A percentile compares a stretch with the other conserved stretches of the same genome.
These are phyloP conservation scores for Solanum hybrid DNA, from an alignment of 305 asterid species.

Conservation along the genomic window DNA sequence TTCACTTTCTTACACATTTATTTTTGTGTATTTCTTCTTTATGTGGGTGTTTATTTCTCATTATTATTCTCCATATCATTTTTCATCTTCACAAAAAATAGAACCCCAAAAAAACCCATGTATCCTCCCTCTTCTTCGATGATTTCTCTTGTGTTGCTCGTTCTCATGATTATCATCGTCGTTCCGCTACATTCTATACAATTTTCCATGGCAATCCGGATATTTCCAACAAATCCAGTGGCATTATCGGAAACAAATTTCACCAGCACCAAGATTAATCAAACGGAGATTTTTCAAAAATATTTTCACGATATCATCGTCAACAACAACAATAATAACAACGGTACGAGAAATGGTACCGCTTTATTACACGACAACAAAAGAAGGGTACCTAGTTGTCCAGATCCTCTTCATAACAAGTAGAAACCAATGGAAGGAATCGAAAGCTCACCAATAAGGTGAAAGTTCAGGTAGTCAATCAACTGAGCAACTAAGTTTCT, in stretches of 20 bases:
- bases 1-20: not conserved
- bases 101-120: not conserved
- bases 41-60: conserved; percentile 18
- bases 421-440: not conserved
- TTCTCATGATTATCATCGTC: conserved; percentile 36
- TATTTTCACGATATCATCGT: conserved; percentile 34
- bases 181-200: conserved; percentile 24
- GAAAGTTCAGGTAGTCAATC: not conserved
- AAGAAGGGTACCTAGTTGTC: conserved; percentile 81
- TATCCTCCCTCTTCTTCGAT: conserved; percentile 11
- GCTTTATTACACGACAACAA: conserved; percentile 34
- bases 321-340: conserved; percentile 18
- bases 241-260: conserved; percentile 9
- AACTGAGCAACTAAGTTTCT: not conserved
- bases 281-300: conserved; percentile 34
- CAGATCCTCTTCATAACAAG: conserved; percentile 92
- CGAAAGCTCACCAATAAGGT: not conserved
- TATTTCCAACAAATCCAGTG: conserved; percentile 22
- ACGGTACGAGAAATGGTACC: conserved; percentile 18
- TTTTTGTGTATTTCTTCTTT: not conserved
- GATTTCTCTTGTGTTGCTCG: conserved; percentile 16
- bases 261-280: conserved; percentile 19
- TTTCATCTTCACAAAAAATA: conserved; percentile 29
- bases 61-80: conserved; percentile 44
- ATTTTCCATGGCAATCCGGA: conserved; percentile 43